These are phyloP conservation scores for Penicillium sp. DNA, from an alignment of 2,329 filamentous ascomycete genomes.

Conservation along the genomic window DNA sequence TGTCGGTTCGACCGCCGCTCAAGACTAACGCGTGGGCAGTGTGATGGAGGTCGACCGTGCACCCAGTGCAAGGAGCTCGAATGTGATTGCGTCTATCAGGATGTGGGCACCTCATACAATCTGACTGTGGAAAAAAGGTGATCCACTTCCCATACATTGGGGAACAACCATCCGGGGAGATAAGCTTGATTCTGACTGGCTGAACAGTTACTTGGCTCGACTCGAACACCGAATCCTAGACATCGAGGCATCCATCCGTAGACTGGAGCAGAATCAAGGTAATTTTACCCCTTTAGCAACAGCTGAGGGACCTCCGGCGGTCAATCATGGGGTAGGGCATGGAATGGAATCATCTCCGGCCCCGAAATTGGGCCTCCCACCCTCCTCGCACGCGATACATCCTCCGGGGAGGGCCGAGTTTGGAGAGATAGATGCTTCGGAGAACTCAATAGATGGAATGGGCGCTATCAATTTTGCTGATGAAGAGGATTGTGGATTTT, in stretches of 20 bases:
- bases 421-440: slow-evolving; percentile 14
- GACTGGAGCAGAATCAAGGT: slow-evolving; percentile 4
- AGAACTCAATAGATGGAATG: slow-evolving; percentile 38
- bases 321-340: background rate
- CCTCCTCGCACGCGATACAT: background rate
- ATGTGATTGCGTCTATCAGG: slow-evolving; percentile 46
- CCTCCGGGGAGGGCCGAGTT: slow-evolving; percentile 1
- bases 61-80: slow-evolving; percentile 42
- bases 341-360: background rate
- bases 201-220: slow-evolving; percentile 6
- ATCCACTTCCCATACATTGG: background rate
- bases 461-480: slow-evolving; percentile 37
- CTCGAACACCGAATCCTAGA: slow-evolving; percentile 7
- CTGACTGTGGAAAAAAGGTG: slow-evolving; percentile 42
- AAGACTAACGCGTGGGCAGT: slow-evolving; percentile 27
- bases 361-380: background rate
- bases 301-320: background rate
- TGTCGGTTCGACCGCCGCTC: background rate
- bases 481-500: slow-evolving; percentile 38
- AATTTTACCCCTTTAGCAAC: background rate
- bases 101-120: slow-evolving; percentile 36
- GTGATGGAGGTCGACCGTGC: slow-evolving; percentile 47
- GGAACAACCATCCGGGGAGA: background rate
- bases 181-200: background rate
- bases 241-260: slow-evolving; percentile 5